Evolutionary conservation across 2,329 filamentous ascomycete species (phyloP), one percentile per base, ranked within the genome.

Genomic region (Fusarium sp.): DNA sequence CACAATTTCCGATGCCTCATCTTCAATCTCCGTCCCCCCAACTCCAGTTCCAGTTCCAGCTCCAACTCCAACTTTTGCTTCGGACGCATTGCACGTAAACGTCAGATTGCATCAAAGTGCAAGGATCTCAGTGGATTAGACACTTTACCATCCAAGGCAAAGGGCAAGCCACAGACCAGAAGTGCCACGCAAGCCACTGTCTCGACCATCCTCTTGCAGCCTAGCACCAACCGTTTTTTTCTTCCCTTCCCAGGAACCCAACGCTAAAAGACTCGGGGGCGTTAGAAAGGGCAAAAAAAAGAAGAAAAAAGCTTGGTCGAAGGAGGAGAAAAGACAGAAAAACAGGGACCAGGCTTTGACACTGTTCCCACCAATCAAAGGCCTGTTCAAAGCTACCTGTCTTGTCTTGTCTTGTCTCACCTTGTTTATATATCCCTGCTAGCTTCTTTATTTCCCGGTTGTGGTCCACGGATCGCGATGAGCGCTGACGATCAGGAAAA

Each of bases 381-480:
- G 2, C 4, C 2, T 0, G 51, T 46, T 65, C 41, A 47, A 25
- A 30, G 11, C 13, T 43, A 8, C 43, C 6, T 53, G 65, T 67
- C 64, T 54, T 49, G 60, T 67, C 64, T 67, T 61, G 64, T 66
- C 65, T 62, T 65, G 57, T 20, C 61, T 23, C 23, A 23, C 23
- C 23, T 23, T 23, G 23, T 23, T 23, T 23, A 23, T 45, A 30
- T 19, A 48, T 47, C 66, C 66, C 32, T 69, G 57, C 66, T 69
- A 68, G 66, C 22, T 10, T 52, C 56, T 47, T 23, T 14, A 7
- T 25, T 54, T 49, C 53, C 43, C 66, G 55, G 44, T 47, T 35
- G 50, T 56, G 35, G 32, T 45, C 56, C 62, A 53, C 57, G 66
- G 66, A 69, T 69, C 66, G 65, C 44, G 57, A 67, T 70, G 66